Evolutionary conservation across 129 eudicot genomes (phyloP).

Genomic region (Kitagawia praeruptora): DNA sequence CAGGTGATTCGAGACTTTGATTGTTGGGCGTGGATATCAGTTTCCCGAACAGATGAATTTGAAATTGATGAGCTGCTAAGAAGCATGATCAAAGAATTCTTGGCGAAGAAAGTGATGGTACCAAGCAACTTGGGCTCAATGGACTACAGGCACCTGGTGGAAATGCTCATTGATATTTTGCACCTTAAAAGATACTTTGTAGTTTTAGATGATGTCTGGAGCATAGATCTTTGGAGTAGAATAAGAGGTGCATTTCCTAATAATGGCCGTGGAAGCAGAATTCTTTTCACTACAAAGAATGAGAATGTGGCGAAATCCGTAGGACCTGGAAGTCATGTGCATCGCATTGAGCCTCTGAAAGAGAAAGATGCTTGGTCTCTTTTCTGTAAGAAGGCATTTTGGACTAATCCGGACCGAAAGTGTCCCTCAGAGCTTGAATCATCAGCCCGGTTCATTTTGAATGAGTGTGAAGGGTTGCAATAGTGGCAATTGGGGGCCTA

Average conservation of each 20-base stretch:
- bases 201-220: constrained; percentile 62
- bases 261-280: constrained; percentile 38
- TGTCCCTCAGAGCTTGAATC: constrained; percentile 49
- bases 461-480: constrained; percentile 52
- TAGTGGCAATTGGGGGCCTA: constrained; percentile 60
- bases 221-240: constrained; percentile 39
- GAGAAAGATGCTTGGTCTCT: constrained; percentile 56
- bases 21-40: constrained; percentile 64
- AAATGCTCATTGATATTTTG: constrained; percentile 37
- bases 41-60: constrained; percentile 31
- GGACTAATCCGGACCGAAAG: constrained; percentile 29
- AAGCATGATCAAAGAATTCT: constrained; percentile 45
- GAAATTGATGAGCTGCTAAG: constrained; percentile 35
- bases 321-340: constrained; percentile 47
- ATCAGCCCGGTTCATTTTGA: constrained; percentile 35
- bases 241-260: constrained; percentile 55
- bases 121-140: constrained; percentile 35
- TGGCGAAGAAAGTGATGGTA: constrained; percentile 20
- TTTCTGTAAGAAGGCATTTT: constrained; percentile 51
- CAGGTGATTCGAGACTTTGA: constrained; percentile 35
- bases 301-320: constrained; percentile 39
- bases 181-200: constrained; percentile 46
- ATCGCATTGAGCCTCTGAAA: constrained; percentile 38
- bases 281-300: constrained; percentile 57
- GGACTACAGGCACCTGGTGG: constrained; percentile 41